These are phyloP conservation scores for Sporothrix variecibatus DNA, from an alignment of 2,329 filamentous ascomycete species.

Conservation along the genomic window DNA sequence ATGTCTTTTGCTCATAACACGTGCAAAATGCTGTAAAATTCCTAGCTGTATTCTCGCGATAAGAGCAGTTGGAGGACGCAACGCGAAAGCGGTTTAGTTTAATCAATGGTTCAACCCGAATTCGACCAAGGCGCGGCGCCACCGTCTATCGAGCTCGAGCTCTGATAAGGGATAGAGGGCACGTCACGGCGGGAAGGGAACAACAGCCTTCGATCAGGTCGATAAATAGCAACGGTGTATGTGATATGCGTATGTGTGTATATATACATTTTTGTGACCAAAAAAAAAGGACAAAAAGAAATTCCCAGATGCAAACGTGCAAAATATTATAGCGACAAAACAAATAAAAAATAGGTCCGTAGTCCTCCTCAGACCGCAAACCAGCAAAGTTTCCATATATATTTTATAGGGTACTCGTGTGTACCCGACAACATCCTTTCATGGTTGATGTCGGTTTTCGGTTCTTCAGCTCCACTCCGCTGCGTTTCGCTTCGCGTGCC, in stretches of 20 bases:
- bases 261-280: neutral
- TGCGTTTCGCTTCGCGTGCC: neutral
- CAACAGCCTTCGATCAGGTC: no score
- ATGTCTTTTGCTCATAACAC: no score
- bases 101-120: neutral
- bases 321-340: neutral
- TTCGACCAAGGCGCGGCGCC: neutral
- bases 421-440: no score
- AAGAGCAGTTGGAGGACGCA: neutral
- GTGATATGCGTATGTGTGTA: neutral
- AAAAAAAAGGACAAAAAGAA: neutral
- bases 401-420: neutral
- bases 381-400: neutral
- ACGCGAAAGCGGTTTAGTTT: neutral
- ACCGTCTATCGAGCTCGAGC: neutral
- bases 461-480: no score
- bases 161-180: neutral
- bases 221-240: neutral
- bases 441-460: neutral
- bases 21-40: no score
- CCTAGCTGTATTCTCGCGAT: no score
- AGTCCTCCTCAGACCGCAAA: neutral
- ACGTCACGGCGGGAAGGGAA: neutral
- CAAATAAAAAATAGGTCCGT: neutral
- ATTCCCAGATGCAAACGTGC: slow-evolving; percentile 2